Base-by-base conservation (phyloP, 2,329 filamentous ascomycete species). In the Aspergillus sp. region DNA sequence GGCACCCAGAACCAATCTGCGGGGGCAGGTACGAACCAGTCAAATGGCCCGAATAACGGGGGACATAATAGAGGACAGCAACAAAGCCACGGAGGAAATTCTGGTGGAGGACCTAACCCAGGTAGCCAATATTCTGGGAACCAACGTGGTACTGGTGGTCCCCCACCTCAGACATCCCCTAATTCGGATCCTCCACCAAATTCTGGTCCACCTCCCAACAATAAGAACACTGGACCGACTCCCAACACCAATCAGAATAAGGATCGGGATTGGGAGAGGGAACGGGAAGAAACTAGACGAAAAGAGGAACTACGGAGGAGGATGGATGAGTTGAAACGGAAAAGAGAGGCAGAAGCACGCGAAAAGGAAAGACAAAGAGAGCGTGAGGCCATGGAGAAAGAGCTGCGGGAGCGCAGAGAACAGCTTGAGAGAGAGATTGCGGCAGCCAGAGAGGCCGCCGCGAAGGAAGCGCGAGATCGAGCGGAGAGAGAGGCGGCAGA, bases 311-410 rank as follows among this genome's bases (percentile, higher is more conserved):
- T 66, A 28, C 57, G 59, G 7, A 54, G 62, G 19, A 68, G 66
- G 48, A 67, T 67, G 60, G 65, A 68, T 27, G 64, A 60, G 40
- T 64, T 62, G 35, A 62, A 60, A 42, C 54, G 57, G 44, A 64
- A 65, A 42, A 51, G 65, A 37, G 61, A 68, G 39, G 64, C 64
- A 44, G 57, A 66, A 51, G 54, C 60, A 39, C 58, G 62, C 37
- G 66, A 70, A 45, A 64, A 65, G 37, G 59, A 69, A 41, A 57
- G 58, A 34, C 57, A 68, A 42, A 60, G 62, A 1, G 67, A 70
- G 43, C 61, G 64, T 26, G 67, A 70, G 43, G 62, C 59, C 7
- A 67, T 68, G 56, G 67, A 70, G 46, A 59, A 59, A 33, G 65
- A 69, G 42, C 50, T 67, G 29, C 59, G 60, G 33, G 64, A 68